phyloP scores from a whole-genome alignment of 1,139 yeast genomes.

The Schwanniomyces etchellsii region DNA sequence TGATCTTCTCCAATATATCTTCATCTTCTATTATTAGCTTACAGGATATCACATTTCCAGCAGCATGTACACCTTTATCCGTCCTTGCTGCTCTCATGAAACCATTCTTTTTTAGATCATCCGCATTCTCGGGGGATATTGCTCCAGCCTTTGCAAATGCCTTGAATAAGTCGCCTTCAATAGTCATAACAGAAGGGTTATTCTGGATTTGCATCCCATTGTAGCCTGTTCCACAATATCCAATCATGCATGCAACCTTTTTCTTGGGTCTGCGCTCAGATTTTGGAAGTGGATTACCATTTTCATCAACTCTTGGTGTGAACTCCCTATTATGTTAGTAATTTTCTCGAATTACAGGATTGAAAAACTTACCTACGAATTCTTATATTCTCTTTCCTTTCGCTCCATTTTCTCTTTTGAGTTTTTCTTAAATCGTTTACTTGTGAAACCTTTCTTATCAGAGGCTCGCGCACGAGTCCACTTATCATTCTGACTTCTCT shows the following conservation, averaged over 20 bases:
- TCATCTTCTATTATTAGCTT: conserved; percentile 86
- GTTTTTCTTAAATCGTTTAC: conserved; percentile 27
- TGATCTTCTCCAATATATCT: conserved; percentile 70
- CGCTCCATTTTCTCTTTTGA: conserved; percentile 12
- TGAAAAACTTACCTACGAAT: conserved; percentile 44
- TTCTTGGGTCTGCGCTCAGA: conserved; percentile 72
- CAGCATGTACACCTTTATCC: conserved; percentile 98
- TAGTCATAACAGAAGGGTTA: conserved; percentile 86
- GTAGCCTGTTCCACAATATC: conserved; percentile 97
- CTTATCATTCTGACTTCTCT: conserved; percentile 40
- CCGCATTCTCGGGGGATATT: conserved; percentile 79
- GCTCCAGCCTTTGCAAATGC: conserved; percentile 91
- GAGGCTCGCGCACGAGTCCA: conserved; percentile 29
- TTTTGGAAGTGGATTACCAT: conserved; percentile 54
- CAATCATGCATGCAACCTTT: conserved; percentile 89
- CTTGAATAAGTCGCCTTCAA: conserved; percentile 82
- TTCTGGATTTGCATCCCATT: conserved; percentile 88
- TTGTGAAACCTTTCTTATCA: conserved; percentile 31
- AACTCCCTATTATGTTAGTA: conserved; percentile 32
- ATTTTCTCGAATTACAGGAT: conserved; percentile 4
- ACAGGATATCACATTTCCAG: conserved; percentile 87
- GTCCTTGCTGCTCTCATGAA: conserved; percentile 97
- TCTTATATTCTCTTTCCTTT: conserved; percentile 26
- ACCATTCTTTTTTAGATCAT: conserved; percentile 83
- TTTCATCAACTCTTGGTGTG: conserved; percentile 46